Conservation (phyloP, 805 yeast species). For the Tetrapisispora taiwanensis region DNA sequence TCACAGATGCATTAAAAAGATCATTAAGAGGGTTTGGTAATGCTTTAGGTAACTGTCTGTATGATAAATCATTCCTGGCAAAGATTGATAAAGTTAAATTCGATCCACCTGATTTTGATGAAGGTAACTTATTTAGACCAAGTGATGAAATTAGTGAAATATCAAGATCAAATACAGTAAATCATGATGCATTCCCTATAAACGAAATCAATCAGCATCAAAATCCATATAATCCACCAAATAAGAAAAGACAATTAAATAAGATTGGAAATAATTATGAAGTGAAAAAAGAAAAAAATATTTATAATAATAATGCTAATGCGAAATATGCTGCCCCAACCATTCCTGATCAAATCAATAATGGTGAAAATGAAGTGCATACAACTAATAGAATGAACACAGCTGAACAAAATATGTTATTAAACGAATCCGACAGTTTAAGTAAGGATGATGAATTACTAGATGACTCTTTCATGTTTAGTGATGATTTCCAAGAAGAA, state of each 20-base stretch:
- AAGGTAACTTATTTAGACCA: conserved; percentile 32
- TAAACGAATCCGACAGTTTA: conserved; percentile 2
- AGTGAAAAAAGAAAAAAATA: not conserved
- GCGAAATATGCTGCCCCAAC: not conserved
- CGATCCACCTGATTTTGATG: conserved; percentile 38
- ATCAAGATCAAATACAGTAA: conserved; percentile 21
- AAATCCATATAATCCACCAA: not conserved
- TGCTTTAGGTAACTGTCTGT: conserved; percentile 75
- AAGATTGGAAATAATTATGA: conserved; percentile 5
- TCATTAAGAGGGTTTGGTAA: conserved; percentile 75
- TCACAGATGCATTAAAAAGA: conserved; percentile 73
- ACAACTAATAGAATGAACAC: not conserved
- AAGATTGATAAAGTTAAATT: conserved; percentile 35
- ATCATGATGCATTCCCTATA: conserved; percentile 2
- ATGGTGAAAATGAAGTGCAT: no score
- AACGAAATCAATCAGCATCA: not conserved
- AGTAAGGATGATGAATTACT: conserved; percentile 27
- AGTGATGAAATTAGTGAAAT: conserved; percentile 27
- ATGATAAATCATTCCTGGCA: conserved; percentile 56
- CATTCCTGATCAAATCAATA: not conserved
- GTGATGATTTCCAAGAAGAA: conserved; percentile 37
- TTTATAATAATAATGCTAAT: not conserved
- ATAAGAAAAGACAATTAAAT: conserved; percentile 18
- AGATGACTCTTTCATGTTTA: conserved; percentile 46
- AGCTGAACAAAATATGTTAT: not conserved